Base-by-base conservation (phyloP, 2,329 filamentous ascomycete genomes). In the Penicillium nordicum region DNA sequence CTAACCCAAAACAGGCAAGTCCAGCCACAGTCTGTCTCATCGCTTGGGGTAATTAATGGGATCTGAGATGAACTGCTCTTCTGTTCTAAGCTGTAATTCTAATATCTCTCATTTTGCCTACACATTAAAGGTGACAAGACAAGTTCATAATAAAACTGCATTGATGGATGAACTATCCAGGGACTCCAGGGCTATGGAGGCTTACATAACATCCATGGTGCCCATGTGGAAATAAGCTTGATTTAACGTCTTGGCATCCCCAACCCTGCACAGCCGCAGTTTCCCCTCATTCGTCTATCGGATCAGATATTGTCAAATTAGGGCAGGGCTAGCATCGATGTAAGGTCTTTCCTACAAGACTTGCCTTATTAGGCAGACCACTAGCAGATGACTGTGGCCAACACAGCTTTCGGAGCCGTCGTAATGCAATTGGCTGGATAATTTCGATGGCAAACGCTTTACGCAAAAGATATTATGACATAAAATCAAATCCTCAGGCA, bases 1-100 rank as follows among this genome's bases (percentile, higher is more conserved):
- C 63, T 61, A 66, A 30, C 3, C 61, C 60, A 18, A 45, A 63
- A 52, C 14, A n/a, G 55, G 64, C 34, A 66, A 57, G 63, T 66
- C 59, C 63, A 66, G 37, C 51, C 63, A 55, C 14, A 1, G 18
- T 14, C 21, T 34, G 1, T 46, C 18, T 1, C 18, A 16, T 16
- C 4, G n/a, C 16, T 23, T 10, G 3, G 27, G 8, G 18, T 18
- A 18, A 18, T 21, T 23, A 9, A 16, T 16, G 12, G 6, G 32
- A 32, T 46, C 14, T 3, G 23, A 6, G 1, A 34, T 23, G 14
- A 34, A 6, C 25, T 34, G 5, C 18, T 36, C 21, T 11, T 23
- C 14, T 16, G 2, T 8, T 23, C 4, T 4, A 18, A 23, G 11
- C 4, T 11, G 18, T 25, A 7, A n/a, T 18, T 16, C 18, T 7